Evolutionary conservation across 1,284 basidiomycete species (phyloP), one percentile per base, ranked within the genome.

Genomic region (Nidula niveotomentosa): DNA sequence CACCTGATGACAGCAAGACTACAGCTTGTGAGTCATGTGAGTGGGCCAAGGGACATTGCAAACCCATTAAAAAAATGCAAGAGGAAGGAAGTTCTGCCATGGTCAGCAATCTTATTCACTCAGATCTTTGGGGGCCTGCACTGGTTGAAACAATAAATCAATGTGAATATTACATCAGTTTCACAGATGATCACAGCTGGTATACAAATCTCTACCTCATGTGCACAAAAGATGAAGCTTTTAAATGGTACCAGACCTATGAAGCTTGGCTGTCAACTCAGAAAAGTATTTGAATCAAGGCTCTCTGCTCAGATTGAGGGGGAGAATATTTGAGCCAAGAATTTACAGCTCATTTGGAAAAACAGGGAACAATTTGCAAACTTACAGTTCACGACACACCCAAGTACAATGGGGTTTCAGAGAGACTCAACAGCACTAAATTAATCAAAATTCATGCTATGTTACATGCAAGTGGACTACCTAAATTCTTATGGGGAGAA

Each of bases 71-170:
- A 17, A 70, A 69, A 52, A 60, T 58, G 17, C 58, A 65, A 3
- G 46, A 65, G 51, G 67, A 60, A 0, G 60, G 60, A 12, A 53
- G 58, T 13, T 66, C 68, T 1, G 56, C 52, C 34, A 51, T 58
- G 6, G 61, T 74, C 53, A 73, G 73, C 1, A 69, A 73, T 35
- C 60, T 71, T 3, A 60, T 73, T 10, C 68, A 73, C 50, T 65
- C 64, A 1, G 73, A 78, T 52, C 36, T 74, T 4, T 76, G 74
- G 75, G 76, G 74, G 13, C 68, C 69, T 5, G 63, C 75, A 2
- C 55, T 2, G 35, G 60, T 44, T 1, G 46, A 58, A 48, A 67
- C 69, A 1, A 52, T 69, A 15, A 54, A 63, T 1, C 55, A 56
- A 12, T 39, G 55, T n/a, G 30, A 56, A 7, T 70, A 67, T 49